Evolutionary conservation across 1,139 yeast species (phyloP), one percentile per base, ranked within the genome.

Genomic region (Yamadazyma diddensiae): DNA sequence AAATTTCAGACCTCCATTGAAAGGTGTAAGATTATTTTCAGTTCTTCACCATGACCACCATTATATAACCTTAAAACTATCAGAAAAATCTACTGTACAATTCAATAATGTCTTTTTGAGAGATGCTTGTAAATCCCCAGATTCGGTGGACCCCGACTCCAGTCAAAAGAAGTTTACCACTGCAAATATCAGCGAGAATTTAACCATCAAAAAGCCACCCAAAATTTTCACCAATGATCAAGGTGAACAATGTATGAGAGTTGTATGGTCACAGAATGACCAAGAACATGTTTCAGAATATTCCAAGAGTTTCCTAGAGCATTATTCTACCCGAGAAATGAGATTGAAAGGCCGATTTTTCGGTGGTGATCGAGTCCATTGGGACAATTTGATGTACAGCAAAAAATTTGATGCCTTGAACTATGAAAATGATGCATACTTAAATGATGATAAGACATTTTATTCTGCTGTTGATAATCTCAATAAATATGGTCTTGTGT

Each of bases 161-260:
- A 69, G 71, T 21, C 94, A 83, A 50, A 83, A 81, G 50, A 53
- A 70, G 19, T 81, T 83, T 54, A 77, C 85, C 7, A 82, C 92
- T 0, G 81, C 77, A 1, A 61, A 70, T 34, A 55, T 74, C 5
- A 46, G 57, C 8, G 38, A 40, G 3, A 42, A 46, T 13, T 53
- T 65, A 29, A 33, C 42, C 12, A 42, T 68, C 3, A 40, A 42
- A 0, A 47, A 57, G 3, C 65, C 77, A 15, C 15, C 25, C 6
- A 30, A 40, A 7, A 48, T 66, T 25, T 34, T 47, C 9, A 39
- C 41, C 7, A 49, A 59, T 8, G 27, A 38, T 2, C 46, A 55
- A 3, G 37, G 42, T 0, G 56, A 56, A 8, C 55, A 58, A 15
- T 57, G 61, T 16, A 49, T 50, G 0, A 46, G 55, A 21, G 67